phyloP scores from a whole-genome alignment of 257 asterid species.

The Solanum sejunctum region DNA sequence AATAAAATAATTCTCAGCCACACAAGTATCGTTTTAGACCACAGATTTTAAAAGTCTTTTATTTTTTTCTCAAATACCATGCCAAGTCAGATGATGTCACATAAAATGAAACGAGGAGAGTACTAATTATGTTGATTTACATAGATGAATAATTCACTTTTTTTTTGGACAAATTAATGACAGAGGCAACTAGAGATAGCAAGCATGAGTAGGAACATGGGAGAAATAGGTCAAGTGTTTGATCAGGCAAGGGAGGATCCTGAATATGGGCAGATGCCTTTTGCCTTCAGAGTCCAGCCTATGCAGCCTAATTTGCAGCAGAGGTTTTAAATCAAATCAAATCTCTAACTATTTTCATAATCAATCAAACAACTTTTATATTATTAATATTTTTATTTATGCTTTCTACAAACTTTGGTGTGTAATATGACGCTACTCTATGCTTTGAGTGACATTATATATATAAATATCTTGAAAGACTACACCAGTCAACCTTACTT shows the following conservation, averaged over 20 bases:
- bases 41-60: too few species aligned
- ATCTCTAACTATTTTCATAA: neutral
- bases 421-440: neutral
- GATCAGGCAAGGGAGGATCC: conserved; percentile 22
- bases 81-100: too few species aligned
- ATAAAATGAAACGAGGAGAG: too few species aligned
- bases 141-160: neutral
- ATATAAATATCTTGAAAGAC: neutral
- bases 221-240: conserved; percentile 36
- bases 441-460: neutral
- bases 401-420: neutral
- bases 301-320: conserved; percentile 75
- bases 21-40: too few species aligned
- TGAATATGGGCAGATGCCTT: conserved; percentile 48
- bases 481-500: too few species aligned
- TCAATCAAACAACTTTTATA: neutral
- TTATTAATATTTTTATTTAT: neutral
- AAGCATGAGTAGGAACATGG: conserved; percentile 41
- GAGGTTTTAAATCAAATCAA: neutral
- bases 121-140: neutral
- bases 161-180: neutral
- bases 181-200: conserved; percentile 61
- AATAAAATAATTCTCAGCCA: too few species aligned
- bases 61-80: too few species aligned
- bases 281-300: conserved; percentile 61